These are phyloP conservation scores for Apostasia shenzhenica DNA, from an alignment of 106 monocot species.

Conservation along the genomic window DNA sequence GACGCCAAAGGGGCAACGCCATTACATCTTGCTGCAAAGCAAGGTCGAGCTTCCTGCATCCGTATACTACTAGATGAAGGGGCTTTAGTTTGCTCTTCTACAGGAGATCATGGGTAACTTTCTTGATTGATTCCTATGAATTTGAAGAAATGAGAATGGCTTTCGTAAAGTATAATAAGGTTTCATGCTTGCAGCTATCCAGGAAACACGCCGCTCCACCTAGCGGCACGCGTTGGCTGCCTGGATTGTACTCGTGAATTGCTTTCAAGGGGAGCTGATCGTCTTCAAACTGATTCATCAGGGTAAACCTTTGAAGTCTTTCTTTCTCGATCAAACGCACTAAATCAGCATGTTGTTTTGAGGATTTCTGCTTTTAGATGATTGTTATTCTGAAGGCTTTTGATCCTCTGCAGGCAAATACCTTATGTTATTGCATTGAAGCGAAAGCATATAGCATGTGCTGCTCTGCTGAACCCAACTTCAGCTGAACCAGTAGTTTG, in stretches of 20 bases:
- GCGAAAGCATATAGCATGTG: conserved; percentile 48
- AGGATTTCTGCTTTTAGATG: no score
- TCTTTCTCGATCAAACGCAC: background rate
- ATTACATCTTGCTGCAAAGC: conserved; percentile 74
- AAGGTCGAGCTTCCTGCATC: conserved; percentile 40
- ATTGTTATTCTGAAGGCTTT: background rate
- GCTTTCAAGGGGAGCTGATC: conserved; percentile 82
- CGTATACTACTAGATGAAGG: conserved; percentile 59
- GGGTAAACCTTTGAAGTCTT: conserved; percentile 24
- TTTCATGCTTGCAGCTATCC: conserved; percentile 35
- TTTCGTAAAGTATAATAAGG: background rate
- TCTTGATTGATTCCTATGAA: background rate
- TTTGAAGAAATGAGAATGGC: no score
- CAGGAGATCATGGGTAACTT: conserved; percentile 27
- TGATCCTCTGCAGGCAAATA: background rate
- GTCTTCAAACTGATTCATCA: conserved; percentile 53
- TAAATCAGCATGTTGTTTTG: background rate
- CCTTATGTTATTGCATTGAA: conserved; percentile 57
- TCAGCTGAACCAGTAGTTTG: conserved; percentile 74
- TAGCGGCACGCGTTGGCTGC: conserved; percentile 65
- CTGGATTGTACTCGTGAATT: conserved; percentile 64
- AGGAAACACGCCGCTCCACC: conserved; percentile 72
- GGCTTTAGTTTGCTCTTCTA: conserved; percentile 41
- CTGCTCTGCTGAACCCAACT: conserved; percentile 66
- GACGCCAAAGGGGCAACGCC: conserved; percentile 69